These are phyloP conservation scores for Musa acuminata DNA, from an alignment of 176 grass and related monocot species.

Conservation along the genomic window DNA sequence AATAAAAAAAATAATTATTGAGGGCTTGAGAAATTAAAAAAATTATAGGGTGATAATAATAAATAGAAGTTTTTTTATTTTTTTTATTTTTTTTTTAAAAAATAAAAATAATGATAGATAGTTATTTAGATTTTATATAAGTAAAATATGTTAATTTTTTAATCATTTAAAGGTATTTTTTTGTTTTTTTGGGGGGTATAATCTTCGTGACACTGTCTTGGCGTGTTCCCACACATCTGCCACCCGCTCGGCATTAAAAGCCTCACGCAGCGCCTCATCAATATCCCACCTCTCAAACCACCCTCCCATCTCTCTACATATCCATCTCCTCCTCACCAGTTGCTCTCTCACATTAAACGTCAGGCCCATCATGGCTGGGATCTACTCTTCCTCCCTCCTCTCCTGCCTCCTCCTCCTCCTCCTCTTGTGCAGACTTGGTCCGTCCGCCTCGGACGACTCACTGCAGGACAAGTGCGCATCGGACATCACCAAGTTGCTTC, in stretches of 20 bases:
- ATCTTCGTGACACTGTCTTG: no score
- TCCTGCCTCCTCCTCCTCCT: neutral
- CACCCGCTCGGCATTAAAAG: neutral
- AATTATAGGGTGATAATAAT: no score
- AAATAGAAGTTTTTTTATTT: no score
- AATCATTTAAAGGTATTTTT: no score
- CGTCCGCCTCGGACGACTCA: conserved; percentile 10
- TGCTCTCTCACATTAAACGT: neutral
- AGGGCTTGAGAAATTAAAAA: no score
- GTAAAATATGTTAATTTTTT: no score
- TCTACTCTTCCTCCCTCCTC: neutral
- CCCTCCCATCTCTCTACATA: neutral
- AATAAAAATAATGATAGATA: no score
- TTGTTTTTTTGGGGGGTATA: no score
- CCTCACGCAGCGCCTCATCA: neutral
- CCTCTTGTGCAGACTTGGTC: neutral
- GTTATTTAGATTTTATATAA: no score
- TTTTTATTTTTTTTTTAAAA: no score
- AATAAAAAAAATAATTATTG: no score
- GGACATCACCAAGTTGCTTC: conserved; percentile 37
- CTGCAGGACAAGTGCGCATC: conserved; percentile 45
- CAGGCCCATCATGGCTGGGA: neutral
- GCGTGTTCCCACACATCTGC: neutral
- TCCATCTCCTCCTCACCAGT: neutral
- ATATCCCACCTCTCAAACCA: no score